Conservation (phyloP, 1,284 basidiomycete genomes). For the Waitea zeae region DNA sequence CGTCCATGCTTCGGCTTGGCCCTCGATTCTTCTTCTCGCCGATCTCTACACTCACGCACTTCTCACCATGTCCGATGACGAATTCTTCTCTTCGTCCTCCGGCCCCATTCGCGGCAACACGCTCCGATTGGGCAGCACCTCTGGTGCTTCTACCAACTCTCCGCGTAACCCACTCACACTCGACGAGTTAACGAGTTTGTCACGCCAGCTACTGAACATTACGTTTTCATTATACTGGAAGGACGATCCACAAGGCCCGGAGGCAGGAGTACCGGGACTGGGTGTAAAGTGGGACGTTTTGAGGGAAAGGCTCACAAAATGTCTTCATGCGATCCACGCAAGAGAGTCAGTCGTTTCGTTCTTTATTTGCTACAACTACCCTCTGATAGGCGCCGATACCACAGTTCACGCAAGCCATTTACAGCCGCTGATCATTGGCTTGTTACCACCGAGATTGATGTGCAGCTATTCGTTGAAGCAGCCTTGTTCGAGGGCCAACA, state of each 20-base stretch:
- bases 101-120: conserved; percentile 7
- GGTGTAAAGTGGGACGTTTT: conserved; percentile 43
- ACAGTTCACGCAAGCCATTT: conserved; percentile 69
- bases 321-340: conserved; percentile 67
- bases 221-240: conserved; percentile 72
- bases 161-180: conserved; percentile 69
- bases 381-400: conserved; percentile 1
- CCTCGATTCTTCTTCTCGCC: conserved; percentile 62
- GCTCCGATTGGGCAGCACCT: conserved; percentile 9
- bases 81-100: conserved; percentile 60
- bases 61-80: conserved; percentile 89
- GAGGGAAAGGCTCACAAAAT: conserved; percentile 55
- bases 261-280: no score
- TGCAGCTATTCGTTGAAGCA: conserved; percentile 79
- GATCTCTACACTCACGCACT: conserved; percentile 79
- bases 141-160: no score
- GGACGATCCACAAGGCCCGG: conserved; percentile 35
- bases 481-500: conserved; percentile 29
- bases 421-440: conserved; percentile 79
- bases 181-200: conserved; percentile 67
- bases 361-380: no score
- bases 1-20: conserved; percentile 34
- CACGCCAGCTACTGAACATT: conserved; percentile 56
- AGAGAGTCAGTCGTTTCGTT: conserved; percentile 53
- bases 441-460: conserved; percentile 59